Base-by-base conservation (phyloP, 129 eudicot genomes). In the Glebionis coronaria region DNA sequence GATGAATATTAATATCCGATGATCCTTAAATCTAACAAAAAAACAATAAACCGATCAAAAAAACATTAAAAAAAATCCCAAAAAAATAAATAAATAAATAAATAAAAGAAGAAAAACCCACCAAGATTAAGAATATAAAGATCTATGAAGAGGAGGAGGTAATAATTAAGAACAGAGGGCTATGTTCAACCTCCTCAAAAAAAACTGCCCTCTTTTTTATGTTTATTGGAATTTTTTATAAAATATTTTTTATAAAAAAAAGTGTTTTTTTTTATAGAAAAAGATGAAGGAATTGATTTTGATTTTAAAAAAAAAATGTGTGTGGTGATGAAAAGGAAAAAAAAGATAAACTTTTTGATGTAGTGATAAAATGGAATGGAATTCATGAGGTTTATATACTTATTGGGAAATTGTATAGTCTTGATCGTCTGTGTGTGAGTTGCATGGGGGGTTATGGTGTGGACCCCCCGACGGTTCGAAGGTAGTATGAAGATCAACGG, bases 161-260 rank as follows among this genome's bases (percentile, higher is more conserved):
- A 29, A 69, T 54, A 71, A 12, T 35, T 55, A 66, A 81, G 81
- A 81, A 81, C 81, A 56, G 88, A 76, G 82, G 84, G 82, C 84
- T 35, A 79, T 65, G 84, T 82, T 78, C 78, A 78, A 72, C 87
- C 82, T 82, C 83, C 80, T 79, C 83, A 79, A 4, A 68, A 44
- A 65, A 29, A 35, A 65, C 57, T 31, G 78, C 75, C 85, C 85
- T 64, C 72, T 66, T 66, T n/a, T 57, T 12, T 21, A 55, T 57
- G 47, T 18, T 57, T 66, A 27, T 38, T 67, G 56, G 15, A 59
- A 25, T 27, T 68, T 38, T 68, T 55, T 42, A 54, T 35, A 55
- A 55, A 38, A 19, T 28, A 3, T 28, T 28, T 28, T 28, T 28
- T 28, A 3, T 28, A 28, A 4, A 1, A 29, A 29, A 29, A 29